Conservation (phyloP, 495 filamentous ascomycete species). For the Clohesyomyces aquaticus region DNA sequence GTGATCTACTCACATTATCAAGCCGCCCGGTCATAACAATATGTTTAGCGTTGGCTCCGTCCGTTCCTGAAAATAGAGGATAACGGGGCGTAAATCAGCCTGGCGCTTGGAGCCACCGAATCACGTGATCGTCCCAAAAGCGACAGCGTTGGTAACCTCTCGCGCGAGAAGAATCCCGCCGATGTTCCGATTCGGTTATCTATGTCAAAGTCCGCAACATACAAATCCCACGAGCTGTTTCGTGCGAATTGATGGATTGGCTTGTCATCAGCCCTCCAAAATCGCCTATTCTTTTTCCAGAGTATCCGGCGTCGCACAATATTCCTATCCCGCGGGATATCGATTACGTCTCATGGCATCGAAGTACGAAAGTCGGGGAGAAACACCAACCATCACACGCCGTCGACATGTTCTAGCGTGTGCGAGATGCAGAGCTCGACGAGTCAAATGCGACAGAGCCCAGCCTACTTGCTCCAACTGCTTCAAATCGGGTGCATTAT, state of each 20-base stretch:
- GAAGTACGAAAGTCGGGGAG: slow-evolving; percentile 19
- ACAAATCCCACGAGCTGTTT: background rate
- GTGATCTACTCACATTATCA: no score
- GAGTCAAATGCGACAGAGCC: slow-evolving; percentile 36
- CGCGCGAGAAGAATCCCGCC: slow-evolving; percentile 5
- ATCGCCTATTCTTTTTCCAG: background rate
- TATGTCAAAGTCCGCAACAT: background rate
- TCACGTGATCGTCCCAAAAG: slow-evolving; percentile 3
- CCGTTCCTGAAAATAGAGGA: slow-evolving; percentile 1
- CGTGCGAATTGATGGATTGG: background rate
- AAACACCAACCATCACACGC: slow-evolving; percentile 33
- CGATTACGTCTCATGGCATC: slow-evolving; percentile 26
- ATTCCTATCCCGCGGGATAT: background rate
- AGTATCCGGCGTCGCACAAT: background rate
- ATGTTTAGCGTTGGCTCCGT: no score
- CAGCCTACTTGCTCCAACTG: slow-evolving; percentile 36
- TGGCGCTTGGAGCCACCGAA: background rate
- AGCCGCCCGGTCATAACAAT: no score
- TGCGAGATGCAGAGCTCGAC: slow-evolving; percentile 33
- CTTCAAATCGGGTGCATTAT: slow-evolving; percentile 24
- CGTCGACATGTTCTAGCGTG: slow-evolving; percentile 31
- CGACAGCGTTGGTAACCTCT: background rate
- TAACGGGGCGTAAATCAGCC: slow-evolving; percentile 12
- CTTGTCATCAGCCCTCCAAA: background rate
- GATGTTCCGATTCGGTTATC: background rate